A percentile compares a stretch with the other conserved stretches of the same genome.
Conservation (phyloP, 352 stramenopile species). For the Phytophthora syringae region DNA sequence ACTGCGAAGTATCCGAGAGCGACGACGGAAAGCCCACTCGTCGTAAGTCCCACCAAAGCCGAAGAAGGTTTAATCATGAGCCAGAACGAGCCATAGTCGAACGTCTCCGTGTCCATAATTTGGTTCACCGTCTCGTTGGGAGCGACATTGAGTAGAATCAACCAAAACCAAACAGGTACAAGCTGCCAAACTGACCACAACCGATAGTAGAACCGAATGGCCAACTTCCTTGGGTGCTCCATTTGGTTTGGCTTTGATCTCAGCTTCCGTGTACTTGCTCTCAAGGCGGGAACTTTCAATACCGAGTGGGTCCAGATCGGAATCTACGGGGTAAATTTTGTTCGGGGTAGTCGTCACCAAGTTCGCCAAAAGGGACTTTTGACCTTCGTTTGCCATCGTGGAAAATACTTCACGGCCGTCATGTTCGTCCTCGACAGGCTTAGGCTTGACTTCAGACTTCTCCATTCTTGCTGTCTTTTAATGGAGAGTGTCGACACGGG, state of each 20-base stretch:
- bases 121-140: constrained; percentile 26
- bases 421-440: not conserved
- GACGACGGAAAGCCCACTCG: constrained; percentile 12
- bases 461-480: too few relatives aligned
- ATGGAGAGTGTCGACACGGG: too few relatives aligned
- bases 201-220: not conserved
- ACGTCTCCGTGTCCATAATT: constrained; percentile 27
- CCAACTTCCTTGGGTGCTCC: not conserved
- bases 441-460: not conserved
- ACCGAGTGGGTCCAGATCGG: not conserved
- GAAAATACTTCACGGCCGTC: not conserved
- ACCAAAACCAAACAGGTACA: constrained; percentile 24
- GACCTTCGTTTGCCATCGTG: not conserved
- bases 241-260: not conserved
- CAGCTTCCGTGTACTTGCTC: not conserved
- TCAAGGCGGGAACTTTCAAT: not conserved
- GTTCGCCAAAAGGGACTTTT: constrained; percentile 2
- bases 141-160: constrained; percentile 25
- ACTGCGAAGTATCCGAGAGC: constrained; percentile 9
- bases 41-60: constrained; percentile 3
- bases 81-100: constrained; percentile 39
- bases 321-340: not conserved
- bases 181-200: not conserved
- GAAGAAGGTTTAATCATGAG: constrained; percentile 9
- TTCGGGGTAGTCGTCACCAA: not conserved